Evolutionary conservation across 257 asterid species (phyloP).

Genomic region (Penstemon eatonii): DNA sequence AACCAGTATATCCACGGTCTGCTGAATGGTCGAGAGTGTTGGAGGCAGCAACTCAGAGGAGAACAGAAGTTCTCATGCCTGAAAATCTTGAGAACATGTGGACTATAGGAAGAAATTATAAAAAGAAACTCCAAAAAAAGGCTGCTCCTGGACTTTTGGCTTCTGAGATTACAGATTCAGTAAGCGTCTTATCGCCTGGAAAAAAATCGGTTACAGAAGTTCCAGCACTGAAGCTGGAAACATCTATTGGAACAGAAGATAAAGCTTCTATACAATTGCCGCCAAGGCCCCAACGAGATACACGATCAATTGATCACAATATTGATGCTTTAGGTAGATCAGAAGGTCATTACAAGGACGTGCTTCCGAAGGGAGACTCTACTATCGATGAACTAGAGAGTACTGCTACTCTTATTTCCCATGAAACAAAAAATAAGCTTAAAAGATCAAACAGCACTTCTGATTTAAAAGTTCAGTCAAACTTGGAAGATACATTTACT

Average conservation of each 20-base stretch:
- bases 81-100: conserved; percentile 97
- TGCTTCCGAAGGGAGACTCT: conserved; percentile 31
- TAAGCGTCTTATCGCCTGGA: conserved; percentile 24
- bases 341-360: conserved; percentile 33
- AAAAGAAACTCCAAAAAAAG: conserved; percentile 57
- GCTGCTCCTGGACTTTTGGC: conserved; percentile 41
- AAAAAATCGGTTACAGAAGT: conserved; percentile 34
- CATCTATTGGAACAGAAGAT: conserved; percentile 35
- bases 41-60: conserved; percentile 87
- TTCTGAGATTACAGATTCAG: conserved; percentile 37
- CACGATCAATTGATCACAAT: conserved; percentile 32
- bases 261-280: conserved; percentile 35
- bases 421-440: conserved; percentile 41
- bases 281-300: conserved; percentile 34
- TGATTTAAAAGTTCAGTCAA: conserved; percentile 45
- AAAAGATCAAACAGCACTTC: conserved; percentile 75
- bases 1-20: conserved; percentile 40
- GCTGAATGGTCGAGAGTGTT: conserved; percentile 89
- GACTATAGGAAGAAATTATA: conserved; percentile 85
- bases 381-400: conserved; percentile 36
- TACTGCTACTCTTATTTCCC: conserved; percentile 32
- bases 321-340: conserved; percentile 37
- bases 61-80: conserved; percentile 90
- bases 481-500: conserved; percentile 35
- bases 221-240: conserved; percentile 28